Conservation (phyloP, 257 asterid genomes). For the Penstemon davidsonii region DNA sequence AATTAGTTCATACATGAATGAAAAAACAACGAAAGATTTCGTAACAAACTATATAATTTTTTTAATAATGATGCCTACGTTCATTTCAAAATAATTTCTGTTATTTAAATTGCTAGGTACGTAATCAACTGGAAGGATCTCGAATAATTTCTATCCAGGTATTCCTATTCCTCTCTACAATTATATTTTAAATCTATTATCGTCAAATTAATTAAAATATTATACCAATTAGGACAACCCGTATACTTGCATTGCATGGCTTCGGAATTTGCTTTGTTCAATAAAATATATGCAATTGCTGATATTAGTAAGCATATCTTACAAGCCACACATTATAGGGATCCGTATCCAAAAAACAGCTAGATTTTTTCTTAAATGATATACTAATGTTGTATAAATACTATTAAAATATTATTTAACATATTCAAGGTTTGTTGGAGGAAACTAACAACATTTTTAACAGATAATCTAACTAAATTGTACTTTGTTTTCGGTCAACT, state of each 20-base stretch:
- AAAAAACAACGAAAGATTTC: constrained; percentile 21
- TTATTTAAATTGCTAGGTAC: background rate
- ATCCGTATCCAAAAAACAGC: constrained; percentile 26
- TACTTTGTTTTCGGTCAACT: constrained; percentile 37
- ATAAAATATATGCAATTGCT: constrained; percentile 27
- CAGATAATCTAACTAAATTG: constrained; percentile 26
- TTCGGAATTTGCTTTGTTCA: constrained; percentile 19
- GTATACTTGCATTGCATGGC: constrained; percentile 41
- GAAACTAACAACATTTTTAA: constrained; percentile 38
- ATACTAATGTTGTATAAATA: background rate
- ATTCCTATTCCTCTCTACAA: constrained; percentile 20
- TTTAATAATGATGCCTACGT: constrained; percentile 23
- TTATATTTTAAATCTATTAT: constrained; percentile 18
- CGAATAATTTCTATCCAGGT: constrained; percentile 42
- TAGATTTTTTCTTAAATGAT: too few species aligned
- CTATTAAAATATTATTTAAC: background rate
- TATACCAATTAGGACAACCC: constrained; percentile 23
- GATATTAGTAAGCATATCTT: constrained; percentile 36
- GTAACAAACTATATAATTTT: constrained; percentile 2
- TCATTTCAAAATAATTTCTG: background rate
- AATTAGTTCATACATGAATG: constrained; percentile 19
- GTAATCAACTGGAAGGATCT: constrained; percentile 36
- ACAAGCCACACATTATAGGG: constrained; percentile 36
- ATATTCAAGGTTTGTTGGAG: constrained; percentile 44
- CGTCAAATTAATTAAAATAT: constrained; percentile 21